Evolutionary conservation across 1,284 basidiomycete genomes (phyloP).

Genomic region (Farysia itapuensis): DNA sequence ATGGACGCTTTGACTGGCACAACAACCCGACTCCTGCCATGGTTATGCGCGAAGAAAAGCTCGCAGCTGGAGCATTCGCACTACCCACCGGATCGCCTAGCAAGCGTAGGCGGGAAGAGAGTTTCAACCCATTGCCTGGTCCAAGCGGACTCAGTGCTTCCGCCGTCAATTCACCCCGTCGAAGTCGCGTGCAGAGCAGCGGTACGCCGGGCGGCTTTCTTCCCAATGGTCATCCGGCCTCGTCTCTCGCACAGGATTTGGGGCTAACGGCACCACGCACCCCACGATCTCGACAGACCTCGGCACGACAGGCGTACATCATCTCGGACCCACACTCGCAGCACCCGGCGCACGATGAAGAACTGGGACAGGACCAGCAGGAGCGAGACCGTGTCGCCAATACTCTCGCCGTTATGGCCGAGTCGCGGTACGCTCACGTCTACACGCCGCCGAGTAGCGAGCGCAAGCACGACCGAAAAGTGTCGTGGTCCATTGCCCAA

Average conservation of each 20-base stretch:
- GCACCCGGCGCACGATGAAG: background rate
- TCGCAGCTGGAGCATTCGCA: slow-evolving; percentile 11
- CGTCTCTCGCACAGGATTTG: slow-evolving; percentile 43
- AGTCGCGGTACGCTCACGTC: slow-evolving; percentile 10
- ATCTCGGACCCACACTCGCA: slow-evolving; percentile 5
- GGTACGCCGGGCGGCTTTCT: slow-evolving; percentile 29
- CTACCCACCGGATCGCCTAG: slow-evolving; percentile 17
- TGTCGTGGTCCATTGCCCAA: slow-evolving; percentile 10
- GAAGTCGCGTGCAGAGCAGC: slow-evolving; percentile 18
- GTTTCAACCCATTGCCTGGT: slow-evolving; percentile 7
- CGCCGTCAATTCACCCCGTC: slow-evolving; percentile 4
- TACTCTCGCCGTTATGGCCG: slow-evolving; percentile 22
- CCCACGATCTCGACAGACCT: slow-evolving; percentile 33
- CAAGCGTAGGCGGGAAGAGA: slow-evolving; percentile 21
- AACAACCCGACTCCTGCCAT: slow-evolving; percentile 39
- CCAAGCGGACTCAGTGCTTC: background rate
- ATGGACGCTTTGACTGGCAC: slow-evolving; percentile 35
- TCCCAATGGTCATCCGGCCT: slow-evolving; percentile 45
- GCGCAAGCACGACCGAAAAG: slow-evolving; percentile 18
- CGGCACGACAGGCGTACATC: slow-evolving; percentile 8
- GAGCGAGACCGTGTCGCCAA: slow-evolving; percentile 35
- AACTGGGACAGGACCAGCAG: slow-evolving; percentile 19
- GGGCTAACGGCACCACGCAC: slow-evolving; percentile 32
- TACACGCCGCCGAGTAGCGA: slow-evolving; percentile 5
- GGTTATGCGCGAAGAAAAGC: slow-evolving; percentile 20